These are phyloP conservation scores for Mycena alexandri DNA, from an alignment of 768 basidiomycete genomes.

Conservation along the genomic window DNA sequence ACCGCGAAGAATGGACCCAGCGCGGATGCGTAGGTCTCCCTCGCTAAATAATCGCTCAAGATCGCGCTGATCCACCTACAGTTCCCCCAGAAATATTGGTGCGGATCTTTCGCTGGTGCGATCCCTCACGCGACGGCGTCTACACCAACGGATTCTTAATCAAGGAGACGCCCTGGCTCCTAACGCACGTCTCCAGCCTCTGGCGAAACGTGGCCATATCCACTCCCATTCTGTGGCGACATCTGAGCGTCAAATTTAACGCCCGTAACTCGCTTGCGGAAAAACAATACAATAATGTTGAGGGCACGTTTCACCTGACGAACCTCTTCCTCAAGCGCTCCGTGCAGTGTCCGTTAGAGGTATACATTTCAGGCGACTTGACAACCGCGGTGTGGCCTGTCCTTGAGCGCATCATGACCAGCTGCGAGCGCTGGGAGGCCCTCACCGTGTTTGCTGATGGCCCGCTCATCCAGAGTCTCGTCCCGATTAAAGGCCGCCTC, in stretches of 20 bases:
- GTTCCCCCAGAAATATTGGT: slow-evolving; percentile 19
- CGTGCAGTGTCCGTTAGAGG: slow-evolving; percentile 5
- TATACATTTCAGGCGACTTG: background rate
- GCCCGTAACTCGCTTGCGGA: background rate
- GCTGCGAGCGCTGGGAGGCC: slow-evolving; percentile 24
- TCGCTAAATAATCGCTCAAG: too few relatives aligned
- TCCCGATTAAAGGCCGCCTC: slow-evolving; percentile 5
- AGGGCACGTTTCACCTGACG: slow-evolving; percentile 1
- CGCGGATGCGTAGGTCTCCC: slow-evolving; percentile 1
- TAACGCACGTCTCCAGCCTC: slow-evolving; percentile 19
- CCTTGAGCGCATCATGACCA: slow-evolving; percentile 6
- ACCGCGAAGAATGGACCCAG: slow-evolving; percentile 8
- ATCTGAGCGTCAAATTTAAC: background rate
- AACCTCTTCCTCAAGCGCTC: slow-evolving; percentile 21
- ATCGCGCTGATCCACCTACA: background rate
- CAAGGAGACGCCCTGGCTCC: slow-evolving; percentile 8
- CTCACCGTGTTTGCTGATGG: background rate
- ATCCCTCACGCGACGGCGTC: background rate
- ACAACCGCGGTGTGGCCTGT: background rate
- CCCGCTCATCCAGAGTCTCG: background rate
- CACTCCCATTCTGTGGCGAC: slow-evolving; percentile 23
- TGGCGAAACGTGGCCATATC: slow-evolving; percentile 13
- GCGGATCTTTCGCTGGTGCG: slow-evolving; percentile 19
- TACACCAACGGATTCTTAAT: background rate
- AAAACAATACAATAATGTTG: background rate